Conservation (phyloP, 192 early-diverging fungal genomes). For the Podila verticillata region DNA sequence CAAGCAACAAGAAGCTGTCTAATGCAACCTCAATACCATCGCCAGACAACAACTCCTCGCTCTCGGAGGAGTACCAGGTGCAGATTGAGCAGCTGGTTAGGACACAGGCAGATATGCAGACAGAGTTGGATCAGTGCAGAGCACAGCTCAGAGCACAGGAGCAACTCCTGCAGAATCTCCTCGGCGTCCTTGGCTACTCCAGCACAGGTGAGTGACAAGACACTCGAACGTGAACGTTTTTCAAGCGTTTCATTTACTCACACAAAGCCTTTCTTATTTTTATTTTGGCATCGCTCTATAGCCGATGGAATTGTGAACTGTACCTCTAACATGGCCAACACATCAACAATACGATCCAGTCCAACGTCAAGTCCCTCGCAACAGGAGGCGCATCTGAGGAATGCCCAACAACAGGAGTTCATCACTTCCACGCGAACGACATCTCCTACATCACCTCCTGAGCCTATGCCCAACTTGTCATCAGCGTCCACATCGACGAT, state of each 20-base stretch:
- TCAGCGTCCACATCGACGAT: constrained; percentile 8
- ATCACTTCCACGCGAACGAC: constrained; percentile 13
- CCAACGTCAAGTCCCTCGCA: constrained; percentile 2
- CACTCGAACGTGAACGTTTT: background rate
- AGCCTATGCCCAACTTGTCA: constrained; percentile 6
- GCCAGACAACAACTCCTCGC: constrained; percentile 11
- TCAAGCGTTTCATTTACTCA: background rate
- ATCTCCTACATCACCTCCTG: constrained; percentile 28
- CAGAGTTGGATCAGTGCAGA: constrained; percentile 55
- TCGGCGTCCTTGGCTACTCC: constrained; percentile 47
- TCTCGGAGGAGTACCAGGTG: constrained; percentile 47
- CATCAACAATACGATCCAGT: constrained; percentile 10
- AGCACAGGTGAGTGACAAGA: constrained; percentile 37
- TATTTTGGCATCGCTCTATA: background rate
- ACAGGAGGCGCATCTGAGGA: constrained; percentile 6
- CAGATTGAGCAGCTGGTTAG: constrained; percentile 54
- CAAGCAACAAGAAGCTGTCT: constrained; percentile 39
- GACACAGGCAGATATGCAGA: constrained; percentile 53
- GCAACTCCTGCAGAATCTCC: constrained; percentile 54
- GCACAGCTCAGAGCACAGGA: constrained; percentile 60
- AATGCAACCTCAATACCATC: background rate
- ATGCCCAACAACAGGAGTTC: background rate
- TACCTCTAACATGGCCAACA: background rate
- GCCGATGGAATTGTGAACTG: too few relatives aligned
- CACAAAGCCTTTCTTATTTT: background rate